Evolutionary conservation across 169 alveolate genomes (phyloP), one percentile per base, ranked within the genome.

Genomic region (Fabrea salina): DNA sequence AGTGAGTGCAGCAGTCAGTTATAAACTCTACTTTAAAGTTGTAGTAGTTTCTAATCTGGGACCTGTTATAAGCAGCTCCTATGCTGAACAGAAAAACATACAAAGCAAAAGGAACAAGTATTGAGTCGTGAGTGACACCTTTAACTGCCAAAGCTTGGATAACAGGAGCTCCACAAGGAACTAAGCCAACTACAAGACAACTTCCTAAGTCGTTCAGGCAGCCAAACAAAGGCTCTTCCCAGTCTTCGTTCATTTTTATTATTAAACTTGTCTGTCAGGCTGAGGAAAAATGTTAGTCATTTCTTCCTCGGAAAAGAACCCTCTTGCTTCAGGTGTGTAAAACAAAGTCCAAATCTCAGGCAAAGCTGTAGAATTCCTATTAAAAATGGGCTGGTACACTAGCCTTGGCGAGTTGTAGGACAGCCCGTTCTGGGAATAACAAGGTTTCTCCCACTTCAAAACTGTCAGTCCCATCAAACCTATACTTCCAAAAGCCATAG

Each of bases 271-370:
- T n/a, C n/a, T n/a, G n/a, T n/a, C n/a, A n/a, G n/a, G 75, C 30
- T 1, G 50, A 8, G 75, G 75, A 39, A 64, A 64, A 64, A 64
- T 64, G 32, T 35, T 64, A 19, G 16, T 22, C 75, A 64, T 64
- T 64, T 64, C 47, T 40, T 41, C 25, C 2, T 64, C 75, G 30
- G 37, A 39, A 33, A 64, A 64, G 19, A 39, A 33, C 32, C 75
- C 75, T 19, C 75, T 19, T 64, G 57, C 75, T 37, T 16, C 50
- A 3, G 41, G 57, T 37, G 75, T 51, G 30, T 64, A 64, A 39
- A 64, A 64, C 50, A 64, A 16, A 22, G 54, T 64, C 75, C 75
- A 64, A 4, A 64, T 16, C 2, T 64, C 75, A 35, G 75, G 54
- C 4, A 64, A 13, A 8, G 43, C 50, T 1, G 54, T 37, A 2